Evolutionary conservation across 192 early-diverging fungal species (phyloP).

Genomic region (Entomortierella lignicola): DNA sequence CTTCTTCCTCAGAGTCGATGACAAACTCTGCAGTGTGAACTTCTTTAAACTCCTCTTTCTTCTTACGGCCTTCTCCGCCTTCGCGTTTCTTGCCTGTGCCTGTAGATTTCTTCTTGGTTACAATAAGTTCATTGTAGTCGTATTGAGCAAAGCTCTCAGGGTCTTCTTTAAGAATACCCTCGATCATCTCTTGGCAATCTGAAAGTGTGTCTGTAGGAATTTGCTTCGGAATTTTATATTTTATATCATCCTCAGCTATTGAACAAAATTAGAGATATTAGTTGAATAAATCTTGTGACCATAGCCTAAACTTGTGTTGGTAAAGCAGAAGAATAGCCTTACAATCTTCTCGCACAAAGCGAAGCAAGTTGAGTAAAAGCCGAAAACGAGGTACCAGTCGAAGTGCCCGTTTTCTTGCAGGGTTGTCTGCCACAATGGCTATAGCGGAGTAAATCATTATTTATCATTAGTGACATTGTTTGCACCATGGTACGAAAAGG

Average conservation of each 20-base stretch:
- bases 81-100: slow-evolving; percentile 14
- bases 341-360: slow-evolving; percentile 46
- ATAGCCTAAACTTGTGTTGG: neutral
- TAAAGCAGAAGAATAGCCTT: neutral
- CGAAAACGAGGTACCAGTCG: slow-evolving; percentile 51
- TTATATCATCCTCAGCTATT: slow-evolving; percentile 6
- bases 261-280: neutral
- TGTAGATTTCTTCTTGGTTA: neutral
- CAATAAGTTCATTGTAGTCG: neutral
- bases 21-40: slow-evolving; percentile 58
- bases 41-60: slow-evolving; percentile 17
- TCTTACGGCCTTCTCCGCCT: neutral
- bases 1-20: slow-evolving; percentile 65
- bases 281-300: neutral
- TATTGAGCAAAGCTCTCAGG: slow-evolving; percentile 17
- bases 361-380: slow-evolving; percentile 55
- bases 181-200: slow-evolving; percentile 52
- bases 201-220: slow-evolving; percentile 52
- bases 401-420: slow-evolving; percentile 26
- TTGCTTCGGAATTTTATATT: slow-evolving; percentile 50
- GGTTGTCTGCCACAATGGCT: slow-evolving; percentile 36
- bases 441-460: neutral
- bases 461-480: too few relatives aligned
- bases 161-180: slow-evolving; percentile 27
- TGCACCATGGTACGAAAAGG: too few relatives aligned